These are phyloP conservation scores for Fusarium torulosum DNA, from an alignment of 2,329 filamentous ascomycete species.

Conservation along the genomic window DNA sequence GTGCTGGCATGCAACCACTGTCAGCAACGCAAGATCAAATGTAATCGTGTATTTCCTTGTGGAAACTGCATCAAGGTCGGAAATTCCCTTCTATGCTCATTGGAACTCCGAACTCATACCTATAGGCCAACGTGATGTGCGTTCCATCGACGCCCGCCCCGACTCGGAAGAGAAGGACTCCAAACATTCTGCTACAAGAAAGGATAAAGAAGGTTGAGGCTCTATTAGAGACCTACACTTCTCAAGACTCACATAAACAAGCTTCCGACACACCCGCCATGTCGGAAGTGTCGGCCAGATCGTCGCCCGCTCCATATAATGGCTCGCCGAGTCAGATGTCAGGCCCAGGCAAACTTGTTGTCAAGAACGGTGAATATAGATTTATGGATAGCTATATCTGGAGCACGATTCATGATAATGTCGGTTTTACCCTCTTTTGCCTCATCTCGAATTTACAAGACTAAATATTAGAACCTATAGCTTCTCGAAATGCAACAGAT, in stretches of 20 bases:
- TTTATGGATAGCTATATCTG: conserved; percentile 16
- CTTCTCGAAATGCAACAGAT: conserved; percentile 23
- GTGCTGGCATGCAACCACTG: conserved; percentile 26
- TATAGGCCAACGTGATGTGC: conserved; percentile 4
- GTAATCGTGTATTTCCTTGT: conserved; percentile 26
- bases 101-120: not conserved
- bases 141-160: conserved; percentile 20
- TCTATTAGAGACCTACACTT: conserved; percentile 8
- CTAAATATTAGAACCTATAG: not conserved
- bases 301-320: conserved; percentile 1
- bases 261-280: not conserved
- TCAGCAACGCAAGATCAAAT: conserved; percentile 28
- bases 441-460: rapidly evolving
- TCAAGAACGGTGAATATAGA: conserved; percentile 18
- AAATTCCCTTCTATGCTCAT: rapidly evolving
- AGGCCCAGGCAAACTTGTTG: conserved; percentile 14
- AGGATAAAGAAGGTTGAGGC: conserved; percentile 22
- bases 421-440: not conserved
- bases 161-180: conserved; percentile 18
- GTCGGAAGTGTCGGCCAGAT: not conserved
- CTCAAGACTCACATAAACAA: not conserved
- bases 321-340: not conserved
- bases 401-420: conserved; percentile 15
- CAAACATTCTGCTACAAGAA: conserved; percentile 14
- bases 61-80: conserved; percentile 10